Conservation (phyloP, 176 grass and related monocot genomes). For the Ensete ventricosum region DNA sequence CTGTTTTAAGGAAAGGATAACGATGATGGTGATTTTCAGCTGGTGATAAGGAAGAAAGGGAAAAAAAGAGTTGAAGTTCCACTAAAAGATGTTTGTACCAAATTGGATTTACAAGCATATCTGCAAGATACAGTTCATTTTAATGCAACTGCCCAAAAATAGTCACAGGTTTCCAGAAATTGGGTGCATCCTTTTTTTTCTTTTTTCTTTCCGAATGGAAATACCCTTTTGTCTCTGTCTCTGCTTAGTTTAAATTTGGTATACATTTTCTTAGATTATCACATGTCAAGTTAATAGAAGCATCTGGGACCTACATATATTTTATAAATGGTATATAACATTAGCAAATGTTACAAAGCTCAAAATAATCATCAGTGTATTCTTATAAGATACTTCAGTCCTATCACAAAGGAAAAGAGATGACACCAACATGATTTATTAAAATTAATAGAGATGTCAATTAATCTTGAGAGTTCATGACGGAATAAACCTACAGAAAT, state of each 20-base stretch:
- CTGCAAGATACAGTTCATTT: neutral
- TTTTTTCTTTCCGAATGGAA: neutral
- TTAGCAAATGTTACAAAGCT: neutral
- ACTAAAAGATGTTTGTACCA: neutral
- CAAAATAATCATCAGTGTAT: neutral
- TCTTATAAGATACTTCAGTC: neutral
- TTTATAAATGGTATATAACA: neutral
- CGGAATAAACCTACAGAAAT: no score
- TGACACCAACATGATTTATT: neutral
- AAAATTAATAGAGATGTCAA: no score
- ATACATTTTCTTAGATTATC: neutral
- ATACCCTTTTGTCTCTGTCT: neutral
- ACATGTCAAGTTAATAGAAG: neutral
- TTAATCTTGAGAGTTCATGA: no score
- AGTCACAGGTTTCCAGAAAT: neutral
- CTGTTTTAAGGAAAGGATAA: neutral
- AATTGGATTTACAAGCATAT: neutral
- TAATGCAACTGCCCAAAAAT: neutral
- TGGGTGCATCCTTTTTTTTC: neutral
- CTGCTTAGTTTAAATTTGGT: neutral
- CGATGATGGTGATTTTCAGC: neutral
- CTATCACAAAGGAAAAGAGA: neutral
- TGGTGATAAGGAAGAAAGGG: neutral
- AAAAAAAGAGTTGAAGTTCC: neutral
- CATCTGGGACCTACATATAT: neutral